phyloP scores from a whole-genome alignment of 805 yeast species.

The Zygosaccharomyces pseudorouxii region DNA sequence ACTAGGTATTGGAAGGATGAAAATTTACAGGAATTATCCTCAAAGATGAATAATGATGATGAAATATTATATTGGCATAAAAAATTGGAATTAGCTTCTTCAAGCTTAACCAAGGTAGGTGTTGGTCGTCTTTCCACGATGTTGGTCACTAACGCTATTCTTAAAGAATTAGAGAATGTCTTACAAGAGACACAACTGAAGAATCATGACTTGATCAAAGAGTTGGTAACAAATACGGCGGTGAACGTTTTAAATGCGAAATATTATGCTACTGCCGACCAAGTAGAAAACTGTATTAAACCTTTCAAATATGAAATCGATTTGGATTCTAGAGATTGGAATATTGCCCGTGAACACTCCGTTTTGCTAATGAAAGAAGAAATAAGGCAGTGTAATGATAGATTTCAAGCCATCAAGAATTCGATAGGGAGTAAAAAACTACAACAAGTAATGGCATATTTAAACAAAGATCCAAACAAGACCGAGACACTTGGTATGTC shows the following conservation, averaged over 20 bases:
- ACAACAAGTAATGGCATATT: constrained; percentile 72
- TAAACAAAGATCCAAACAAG: constrained; percentile 39
- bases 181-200: constrained; percentile 69
- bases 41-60: constrained; percentile 49
- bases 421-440: constrained; percentile 82
- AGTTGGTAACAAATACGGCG: constrained; percentile 81
- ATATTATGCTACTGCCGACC: constrained; percentile 91
- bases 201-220: constrained; percentile 81
- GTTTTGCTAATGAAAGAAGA: constrained; percentile 74
- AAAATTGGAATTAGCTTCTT: constrained; percentile 77
- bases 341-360: constrained; percentile 71
- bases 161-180: constrained; percentile 71
- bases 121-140: constrained; percentile 87
- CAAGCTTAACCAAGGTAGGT: constrained; percentile 85
- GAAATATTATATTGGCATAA: constrained; percentile 74
- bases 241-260: constrained; percentile 69
- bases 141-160: constrained; percentile 71
- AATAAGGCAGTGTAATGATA: constrained; percentile 69
- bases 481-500: constrained; percentile 84
- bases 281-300: constrained; percentile 95
- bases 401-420: constrained; percentile 53
- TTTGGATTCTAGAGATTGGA: constrained; percentile 94
- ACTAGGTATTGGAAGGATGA: constrained; percentile 81
- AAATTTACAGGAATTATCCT: constrained; percentile 47
- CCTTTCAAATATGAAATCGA: constrained; percentile 98